Conservation (phyloP, 2,329 filamentous ascomycete genomes). For the Fusarium nygamai region DNA sequence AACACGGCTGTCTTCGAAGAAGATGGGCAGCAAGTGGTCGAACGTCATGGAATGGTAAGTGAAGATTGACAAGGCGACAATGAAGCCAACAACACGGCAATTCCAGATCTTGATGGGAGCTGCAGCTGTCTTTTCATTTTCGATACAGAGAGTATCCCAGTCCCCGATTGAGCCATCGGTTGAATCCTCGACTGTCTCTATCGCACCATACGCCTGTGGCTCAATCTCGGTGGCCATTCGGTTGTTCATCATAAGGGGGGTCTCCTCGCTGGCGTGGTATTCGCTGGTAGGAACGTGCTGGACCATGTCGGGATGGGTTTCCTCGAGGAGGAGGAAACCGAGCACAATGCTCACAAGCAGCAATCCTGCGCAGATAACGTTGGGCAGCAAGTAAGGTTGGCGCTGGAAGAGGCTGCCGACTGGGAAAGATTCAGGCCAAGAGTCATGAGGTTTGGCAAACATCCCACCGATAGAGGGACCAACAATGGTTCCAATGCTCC, state of each 20-base stretch:
- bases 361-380: conserved; percentile 81
- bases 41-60: conserved; percentile 97
- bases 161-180: conserved; percentile 55
- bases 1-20: conserved; percentile 80
- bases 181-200: conserved; percentile 55
- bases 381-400: conserved; percentile 90
- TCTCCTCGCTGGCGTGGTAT: conserved; percentile 70
- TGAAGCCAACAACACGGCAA: conserved; percentile 76
- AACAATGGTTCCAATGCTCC: conserved; percentile 89
- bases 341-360: conserved; percentile 81
- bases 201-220: conserved; percentile 82
- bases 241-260: conserved; percentile 78
- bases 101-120: conserved; percentile 58
- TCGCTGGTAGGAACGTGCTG: conserved; percentile 57
- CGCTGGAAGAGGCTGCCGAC: conserved; percentile 74
- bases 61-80: conserved; percentile 87
- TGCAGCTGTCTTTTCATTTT: conserved; percentile 44
- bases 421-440: conserved; percentile 78
- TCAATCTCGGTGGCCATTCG: conserved; percentile 76
- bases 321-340: conserved; percentile 83
- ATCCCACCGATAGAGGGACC: conserved; percentile 89
- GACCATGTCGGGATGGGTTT: conserved; percentile 87
- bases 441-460: conserved; percentile 80
- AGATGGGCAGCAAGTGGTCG: conserved; percentile 91
- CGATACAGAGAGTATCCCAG: conserved; percentile 53